Percentiles rank a stretch among this genome's conserved stretches.
Evolutionary conservation across 2,329 filamentous ascomycete species (phyloP).

Genomic region (Claviceps purpurea): DNA sequence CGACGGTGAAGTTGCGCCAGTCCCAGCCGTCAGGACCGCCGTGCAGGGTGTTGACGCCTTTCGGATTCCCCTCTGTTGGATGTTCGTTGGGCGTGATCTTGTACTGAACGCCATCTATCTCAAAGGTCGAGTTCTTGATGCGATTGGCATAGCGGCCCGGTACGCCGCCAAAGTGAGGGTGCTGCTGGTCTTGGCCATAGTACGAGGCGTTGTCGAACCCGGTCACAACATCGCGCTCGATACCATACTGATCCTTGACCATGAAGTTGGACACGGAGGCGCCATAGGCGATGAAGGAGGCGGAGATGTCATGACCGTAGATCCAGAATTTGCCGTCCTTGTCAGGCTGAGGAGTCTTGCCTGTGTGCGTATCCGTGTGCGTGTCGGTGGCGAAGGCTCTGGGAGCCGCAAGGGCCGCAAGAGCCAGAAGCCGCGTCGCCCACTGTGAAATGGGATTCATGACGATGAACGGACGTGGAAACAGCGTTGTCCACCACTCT

Average conservation of each 20-base stretch:
- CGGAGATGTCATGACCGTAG: conserved; percentile 50
- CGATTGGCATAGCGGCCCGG: conserved; percentile 70
- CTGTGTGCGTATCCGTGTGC: neutral
- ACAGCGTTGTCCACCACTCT: too few species aligned
- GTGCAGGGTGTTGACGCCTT: conserved; percentile 52
- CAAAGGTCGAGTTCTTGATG: conserved; percentile 64
- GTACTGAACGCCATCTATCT: conserved; percentile 49
- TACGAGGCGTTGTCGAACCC: conserved; percentile 66
- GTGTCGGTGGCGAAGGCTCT: conserved; percentile 6
- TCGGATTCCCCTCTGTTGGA: conserved; percentile 32
- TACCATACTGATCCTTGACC: conserved; percentile 54
- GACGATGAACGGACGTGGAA: neutral
- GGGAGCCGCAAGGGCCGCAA: conserved; percentile 9
- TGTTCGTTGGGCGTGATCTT: conserved; percentile 52
- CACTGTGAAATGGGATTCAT: conserved; percentile 10
- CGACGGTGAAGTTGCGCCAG: conserved; percentile 64
- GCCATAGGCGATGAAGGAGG: conserved; percentile 60
- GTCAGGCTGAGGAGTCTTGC: conserved; percentile 27
- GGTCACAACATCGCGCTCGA: conserved; percentile 56
- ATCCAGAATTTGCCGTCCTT: conserved; percentile 60
- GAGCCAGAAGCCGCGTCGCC: conserved; percentile 6
- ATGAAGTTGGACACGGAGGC: conserved; percentile 60
- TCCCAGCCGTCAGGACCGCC: conserved; percentile 63
- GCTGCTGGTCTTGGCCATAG: conserved; percentile 49
- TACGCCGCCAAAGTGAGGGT: conserved; percentile 60